These are phyloP conservation scores for Coemansia asiatica DNA, from an alignment of 192 early-diverging fungal genomes.

Conservation along the genomic window DNA sequence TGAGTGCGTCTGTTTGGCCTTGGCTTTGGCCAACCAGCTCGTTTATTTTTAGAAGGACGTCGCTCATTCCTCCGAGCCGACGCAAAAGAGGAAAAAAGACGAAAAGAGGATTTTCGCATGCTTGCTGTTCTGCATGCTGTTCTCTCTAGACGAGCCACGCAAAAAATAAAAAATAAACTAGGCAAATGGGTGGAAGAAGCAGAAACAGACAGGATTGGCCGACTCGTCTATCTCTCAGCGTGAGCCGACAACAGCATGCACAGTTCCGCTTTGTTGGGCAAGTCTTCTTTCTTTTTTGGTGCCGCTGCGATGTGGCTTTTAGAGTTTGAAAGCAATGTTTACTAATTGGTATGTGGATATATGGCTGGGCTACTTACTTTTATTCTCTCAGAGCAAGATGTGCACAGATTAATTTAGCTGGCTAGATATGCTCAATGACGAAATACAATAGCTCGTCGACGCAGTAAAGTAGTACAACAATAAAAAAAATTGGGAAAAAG, in stretches of 20 bases:
- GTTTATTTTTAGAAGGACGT: slow-evolving; percentile 1
- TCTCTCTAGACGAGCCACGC: neutral
- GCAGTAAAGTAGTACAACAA: neutral
- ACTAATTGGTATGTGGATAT: too few species aligned
- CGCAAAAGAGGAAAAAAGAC: neutral
- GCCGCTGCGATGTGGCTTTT: too few species aligned
- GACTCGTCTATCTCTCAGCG: neutral
- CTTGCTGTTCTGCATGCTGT: neutral
- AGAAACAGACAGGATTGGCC: slow-evolving; percentile 9
- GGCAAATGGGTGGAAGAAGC: neutral
- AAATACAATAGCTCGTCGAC: neutral
- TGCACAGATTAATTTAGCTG: too few species aligned
- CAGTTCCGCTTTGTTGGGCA: too few species aligned
- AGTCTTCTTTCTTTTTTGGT: too few species aligned
- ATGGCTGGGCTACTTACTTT: neutral
- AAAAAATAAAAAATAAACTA: too few species aligned
- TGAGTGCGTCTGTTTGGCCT: neutral
- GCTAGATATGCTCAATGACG: neutral
- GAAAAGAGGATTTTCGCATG: neutral
- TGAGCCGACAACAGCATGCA: too few species aligned
- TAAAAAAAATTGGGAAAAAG: neutral
- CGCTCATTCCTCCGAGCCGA: slow-evolving; percentile 1
- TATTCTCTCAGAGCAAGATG: neutral
- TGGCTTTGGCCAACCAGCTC: neutral
- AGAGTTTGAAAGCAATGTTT: too few species aligned